These are phyloP conservation scores for Calonectria pauciramosa DNA, from an alignment of 2,329 filamentous ascomycete genomes.

Conservation along the genomic window DNA sequence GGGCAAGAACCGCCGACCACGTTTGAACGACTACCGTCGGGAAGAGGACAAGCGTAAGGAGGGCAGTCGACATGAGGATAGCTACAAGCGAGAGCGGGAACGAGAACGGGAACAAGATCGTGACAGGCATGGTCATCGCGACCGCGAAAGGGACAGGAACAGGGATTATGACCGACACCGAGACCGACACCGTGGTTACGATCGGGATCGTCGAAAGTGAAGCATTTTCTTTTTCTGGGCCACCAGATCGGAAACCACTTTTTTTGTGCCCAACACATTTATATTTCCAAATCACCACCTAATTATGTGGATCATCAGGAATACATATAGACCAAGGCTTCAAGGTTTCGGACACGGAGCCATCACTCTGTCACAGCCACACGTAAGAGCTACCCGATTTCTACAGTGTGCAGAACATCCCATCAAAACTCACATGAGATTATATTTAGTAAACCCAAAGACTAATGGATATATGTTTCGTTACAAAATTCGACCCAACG, in stretches of 20 bases:
- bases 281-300: slow-evolving; percentile 4
- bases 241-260: not conserved
- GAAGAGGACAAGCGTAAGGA: slow-evolving; percentile 61
- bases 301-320: slow-evolving; percentile 10
- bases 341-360: not conserved
- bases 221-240: not conserved
- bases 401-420: slow-evolving; percentile 7
- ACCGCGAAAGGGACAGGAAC: slow-evolving; percentile 40
- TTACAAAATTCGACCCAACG: slow-evolving; percentile 23
- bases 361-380: not conserved
- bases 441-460: slow-evolving; percentile 25
- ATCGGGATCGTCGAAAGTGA: slow-evolving; percentile 42
- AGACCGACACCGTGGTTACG: slow-evolving; percentile 39
- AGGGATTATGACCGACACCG: slow-evolving; percentile 39
- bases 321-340: slow-evolving; percentile 25
- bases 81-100: slow-evolving; percentile 61
- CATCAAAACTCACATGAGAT: slow-evolving; percentile 35
- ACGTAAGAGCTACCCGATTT: slow-evolving; percentile 25
- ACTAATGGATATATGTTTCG: slow-evolving; percentile 11
- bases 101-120: slow-evolving; percentile 56
- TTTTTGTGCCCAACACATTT: not conserved
- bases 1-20: slow-evolving; percentile 61
- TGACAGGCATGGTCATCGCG: slow-evolving; percentile 54
- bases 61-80: slow-evolving; percentile 56
- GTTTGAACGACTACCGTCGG: slow-evolving; percentile 64